Percentiles rank a stretch among this genome's conserved stretches.
These are phyloP conservation scores for Marasmius tenuissimus DNA, from an alignment of 1,284 basidiomycete species.

Conservation along the genomic window DNA sequence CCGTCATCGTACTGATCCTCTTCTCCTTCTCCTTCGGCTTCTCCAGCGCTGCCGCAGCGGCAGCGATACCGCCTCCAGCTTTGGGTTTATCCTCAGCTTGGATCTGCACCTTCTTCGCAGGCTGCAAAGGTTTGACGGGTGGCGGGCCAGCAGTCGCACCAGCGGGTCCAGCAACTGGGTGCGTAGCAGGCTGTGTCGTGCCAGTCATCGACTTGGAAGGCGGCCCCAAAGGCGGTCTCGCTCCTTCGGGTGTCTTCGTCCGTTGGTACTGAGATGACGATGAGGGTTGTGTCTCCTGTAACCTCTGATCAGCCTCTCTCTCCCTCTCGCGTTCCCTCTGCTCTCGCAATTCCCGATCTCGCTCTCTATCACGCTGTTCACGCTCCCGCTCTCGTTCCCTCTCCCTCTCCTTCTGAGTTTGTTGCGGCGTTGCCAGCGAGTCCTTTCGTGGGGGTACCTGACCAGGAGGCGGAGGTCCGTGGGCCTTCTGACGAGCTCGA, in stretches of 20 bases:
- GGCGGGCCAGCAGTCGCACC: constrained; percentile 54
- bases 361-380: constrained; percentile 18
- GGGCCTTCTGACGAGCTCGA: constrained; percentile 57
- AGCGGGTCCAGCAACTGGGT: constrained; percentile 45
- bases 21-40: constrained; percentile 77
- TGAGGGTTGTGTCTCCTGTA: constrained; percentile 3
- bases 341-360: constrained; percentile 28
- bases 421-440: constrained; percentile 33
- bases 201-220: constrained; percentile 60
- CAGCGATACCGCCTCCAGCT: constrained; percentile 53
- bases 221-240: constrained; percentile 39
- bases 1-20: constrained; percentile 94
- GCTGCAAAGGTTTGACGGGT: constrained; percentile 77
- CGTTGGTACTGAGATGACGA: constrained; percentile 1
- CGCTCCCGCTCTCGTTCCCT: neutral
- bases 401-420: constrained; percentile 7
- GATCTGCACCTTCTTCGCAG: constrained; percentile 59
- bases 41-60: constrained; percentile 71
- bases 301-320: constrained; percentile 15
- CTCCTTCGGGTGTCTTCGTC: constrained; percentile 17
- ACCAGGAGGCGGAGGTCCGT: constrained; percentile 43
- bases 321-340: constrained; percentile 28
- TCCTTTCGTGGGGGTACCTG: constrained; percentile 46
- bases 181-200: constrained; percentile 39
- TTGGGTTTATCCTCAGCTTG: constrained; percentile 43